Evolutionary conservation across 2,329 filamentous ascomycete genomes (phyloP).

Genomic region (Pleomassaria siparia): DNA sequence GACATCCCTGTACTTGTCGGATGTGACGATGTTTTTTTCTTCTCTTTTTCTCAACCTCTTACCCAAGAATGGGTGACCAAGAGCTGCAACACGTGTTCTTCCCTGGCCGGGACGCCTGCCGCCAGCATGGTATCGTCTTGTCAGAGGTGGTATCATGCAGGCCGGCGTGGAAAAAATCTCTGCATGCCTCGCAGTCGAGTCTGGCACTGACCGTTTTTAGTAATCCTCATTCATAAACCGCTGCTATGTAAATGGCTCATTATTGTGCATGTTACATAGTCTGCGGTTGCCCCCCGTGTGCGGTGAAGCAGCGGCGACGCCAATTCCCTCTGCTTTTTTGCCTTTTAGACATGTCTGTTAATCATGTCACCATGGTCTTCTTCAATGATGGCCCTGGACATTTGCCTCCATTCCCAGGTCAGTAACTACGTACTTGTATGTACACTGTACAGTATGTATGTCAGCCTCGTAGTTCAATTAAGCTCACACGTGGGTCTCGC

Average conservation of each 20-base stretch:
- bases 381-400: too few relatives aligned
- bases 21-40: neutral
- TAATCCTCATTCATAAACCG: neutral
- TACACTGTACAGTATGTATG: too few relatives aligned
- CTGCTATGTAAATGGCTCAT: neutral
- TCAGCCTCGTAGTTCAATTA: neutral
- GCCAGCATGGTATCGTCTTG: neutral
- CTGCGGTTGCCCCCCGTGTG: too few relatives aligned
- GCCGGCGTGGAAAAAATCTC: neutral
- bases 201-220: neutral
- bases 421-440: too few relatives aligned
- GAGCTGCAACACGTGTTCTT: neutral
- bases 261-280: too few relatives aligned
- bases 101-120: neutral
- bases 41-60: neutral
- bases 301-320: neutral
- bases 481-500: slow-evolving; percentile 2
- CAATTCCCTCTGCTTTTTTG: neutral
- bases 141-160: neutral
- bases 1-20: too few relatives aligned
- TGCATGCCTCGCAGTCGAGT: neutral
- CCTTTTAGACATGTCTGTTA: too few relatives aligned
- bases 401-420: too few relatives aligned
- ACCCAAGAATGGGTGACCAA: neutral
- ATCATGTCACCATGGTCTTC: too few relatives aligned